These are phyloP conservation scores for Lagerstroemia fauriei DNA, from an alignment of 441 rosid species.

Conservation along the genomic window DNA sequence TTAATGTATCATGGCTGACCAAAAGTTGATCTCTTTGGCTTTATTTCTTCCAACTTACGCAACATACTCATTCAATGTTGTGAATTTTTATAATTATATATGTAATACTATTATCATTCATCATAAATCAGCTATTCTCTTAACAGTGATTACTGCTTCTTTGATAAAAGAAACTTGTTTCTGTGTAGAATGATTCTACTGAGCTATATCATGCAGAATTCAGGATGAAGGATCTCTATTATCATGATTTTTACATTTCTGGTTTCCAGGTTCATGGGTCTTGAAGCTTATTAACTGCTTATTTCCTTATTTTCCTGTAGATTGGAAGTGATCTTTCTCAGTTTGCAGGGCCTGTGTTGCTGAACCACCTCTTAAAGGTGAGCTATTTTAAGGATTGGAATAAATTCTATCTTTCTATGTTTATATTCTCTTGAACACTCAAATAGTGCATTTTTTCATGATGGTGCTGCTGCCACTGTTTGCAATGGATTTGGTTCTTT, in stretches of 20 bases:
- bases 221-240: background rate
- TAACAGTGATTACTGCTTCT: background rate
- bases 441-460: background rate
- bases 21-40: too few relatives aligned
- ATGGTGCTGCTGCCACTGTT: background rate
- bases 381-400: background rate
- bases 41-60: too few relatives aligned
- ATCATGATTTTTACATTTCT: background rate
- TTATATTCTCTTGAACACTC: background rate
- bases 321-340: slow-evolving; percentile 27
- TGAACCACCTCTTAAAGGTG: slow-evolving; percentile 28
- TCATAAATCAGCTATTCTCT: background rate
- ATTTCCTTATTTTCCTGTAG: slow-evolving; percentile 1
- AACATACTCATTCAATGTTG: background rate
- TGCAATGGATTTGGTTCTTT: background rate
- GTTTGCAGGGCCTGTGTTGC: slow-evolving; percentile 21
- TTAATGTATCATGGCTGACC: background rate
- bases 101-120: background rate
- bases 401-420: background rate
- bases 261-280: background rate
- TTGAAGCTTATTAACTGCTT: slow-evolving; percentile 10
- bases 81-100: background rate
- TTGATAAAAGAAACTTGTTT: background rate
- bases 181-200: background rate
- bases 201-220: background rate